A percentile compares a stretch with the other conserved stretches of the same genome.
phyloP scores from a whole-genome alignment of 176 grass and related monocot species.

The Tillandsia fasciculata region DNA sequence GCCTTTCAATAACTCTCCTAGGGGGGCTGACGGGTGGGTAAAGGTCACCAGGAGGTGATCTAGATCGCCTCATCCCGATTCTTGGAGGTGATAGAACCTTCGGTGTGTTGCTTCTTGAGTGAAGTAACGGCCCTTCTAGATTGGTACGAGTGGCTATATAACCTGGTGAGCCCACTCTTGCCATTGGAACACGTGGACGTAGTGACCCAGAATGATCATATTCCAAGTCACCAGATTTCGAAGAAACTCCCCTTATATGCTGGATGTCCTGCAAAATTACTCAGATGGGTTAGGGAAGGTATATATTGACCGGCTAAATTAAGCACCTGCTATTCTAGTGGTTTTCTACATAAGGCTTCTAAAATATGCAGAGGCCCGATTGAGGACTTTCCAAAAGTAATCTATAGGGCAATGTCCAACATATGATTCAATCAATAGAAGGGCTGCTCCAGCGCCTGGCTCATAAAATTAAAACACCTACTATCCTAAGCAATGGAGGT shows the following conservation, averaged over 20 bases:
- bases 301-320: too few relatives aligned
- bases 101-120: conserved; percentile 43
- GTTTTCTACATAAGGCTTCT: too few relatives aligned
- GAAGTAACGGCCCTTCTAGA: conserved; percentile 24
- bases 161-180: conserved; percentile 25
- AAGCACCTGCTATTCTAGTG: too few relatives aligned
- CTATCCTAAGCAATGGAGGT: neutral
- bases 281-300: neutral
- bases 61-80: conserved; percentile 25
- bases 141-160: conserved; percentile 13
- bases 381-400: neutral
- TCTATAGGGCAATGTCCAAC: too few relatives aligned
- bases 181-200: conserved; percentile 17
- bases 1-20: conserved; percentile 36
- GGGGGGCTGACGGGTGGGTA: conserved; percentile 33
- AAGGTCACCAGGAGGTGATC: conserved; percentile 57
- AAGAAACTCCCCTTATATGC: conserved; percentile 16
- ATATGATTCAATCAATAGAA: too few relatives aligned
- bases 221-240: conserved; percentile 35
- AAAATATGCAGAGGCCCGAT: too few relatives aligned
- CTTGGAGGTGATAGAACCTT: conserved; percentile 26
- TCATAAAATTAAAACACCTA: neutral
- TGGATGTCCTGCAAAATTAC: conserved; percentile 18
- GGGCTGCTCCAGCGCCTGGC: too few relatives aligned
- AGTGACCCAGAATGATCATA: conserved; percentile 44